Conservation (phyloP, 331 rosid genomes). For the Quercus lobata region DNA sequence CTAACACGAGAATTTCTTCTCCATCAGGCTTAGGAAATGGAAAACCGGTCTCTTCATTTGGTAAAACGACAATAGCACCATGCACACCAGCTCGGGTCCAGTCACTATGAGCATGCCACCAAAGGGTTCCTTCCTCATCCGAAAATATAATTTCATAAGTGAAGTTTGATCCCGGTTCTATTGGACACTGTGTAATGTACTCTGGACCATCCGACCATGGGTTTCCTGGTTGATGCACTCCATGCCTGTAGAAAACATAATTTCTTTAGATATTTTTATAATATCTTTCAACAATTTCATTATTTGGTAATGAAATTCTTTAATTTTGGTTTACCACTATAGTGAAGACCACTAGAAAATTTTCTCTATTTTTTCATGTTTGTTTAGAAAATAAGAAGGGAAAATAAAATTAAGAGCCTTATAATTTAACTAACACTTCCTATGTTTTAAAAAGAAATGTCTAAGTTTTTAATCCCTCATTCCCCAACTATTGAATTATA, state of each 20-base stretch:
- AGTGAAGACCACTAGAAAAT: no score
- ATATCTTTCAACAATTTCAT: background rate
- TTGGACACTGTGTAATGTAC: constrained; percentile 19
- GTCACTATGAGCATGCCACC: constrained; percentile 31
- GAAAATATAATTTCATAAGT: constrained; percentile 15
- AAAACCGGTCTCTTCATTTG: background rate
- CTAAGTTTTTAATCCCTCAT: no score
- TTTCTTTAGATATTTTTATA: no score
- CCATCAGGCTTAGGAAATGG: constrained; percentile 19
- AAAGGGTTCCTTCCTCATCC: constrained; percentile 16
- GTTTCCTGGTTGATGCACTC: constrained; percentile 21
- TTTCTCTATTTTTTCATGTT: no score
- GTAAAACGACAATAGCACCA: constrained; percentile 13
- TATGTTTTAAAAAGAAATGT: no score
- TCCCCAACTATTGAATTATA: no score
- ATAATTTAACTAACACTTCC: no score
- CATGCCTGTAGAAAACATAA: background rate
- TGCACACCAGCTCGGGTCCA: constrained; percentile 15
- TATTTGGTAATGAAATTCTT: no score
- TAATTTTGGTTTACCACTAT: no score
- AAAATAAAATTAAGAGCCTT: no score
- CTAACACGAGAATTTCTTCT: constrained; percentile 10
- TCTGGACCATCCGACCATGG: constrained; percentile 23
- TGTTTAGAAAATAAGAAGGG: no score
- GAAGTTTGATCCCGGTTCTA: background rate